Evolutionary conservation across 495 filamentous ascomycete species (phyloP).

Genomic region (Daldinia concentrica): DNA sequence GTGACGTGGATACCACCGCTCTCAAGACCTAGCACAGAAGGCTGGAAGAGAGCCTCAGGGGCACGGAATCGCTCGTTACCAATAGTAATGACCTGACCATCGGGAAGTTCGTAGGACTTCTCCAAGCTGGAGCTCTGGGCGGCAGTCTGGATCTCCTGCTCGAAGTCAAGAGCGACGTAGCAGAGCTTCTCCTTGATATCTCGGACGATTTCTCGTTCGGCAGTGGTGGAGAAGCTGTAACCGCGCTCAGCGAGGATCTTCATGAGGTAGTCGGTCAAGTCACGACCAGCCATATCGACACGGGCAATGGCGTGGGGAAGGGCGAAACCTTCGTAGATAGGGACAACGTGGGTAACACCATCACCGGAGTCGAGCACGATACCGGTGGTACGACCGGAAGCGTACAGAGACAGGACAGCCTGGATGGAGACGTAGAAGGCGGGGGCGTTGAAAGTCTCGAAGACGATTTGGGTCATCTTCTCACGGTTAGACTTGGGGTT

Average conservation of each 20-base stretch:
- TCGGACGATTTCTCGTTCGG: constrained; percentile 99
- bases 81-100: constrained; percentile 99
- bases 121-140: constrained; percentile 95
- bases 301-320: constrained; percentile 99
- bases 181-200: constrained; percentile 99
- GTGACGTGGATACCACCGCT: constrained; percentile 99
- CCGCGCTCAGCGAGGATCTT: constrained; percentile 99
- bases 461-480: constrained; percentile 99
- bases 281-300: constrained; percentile 99
- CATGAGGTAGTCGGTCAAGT: constrained; percentile 99
- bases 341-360: constrained; percentile 99
- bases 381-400: constrained; percentile 99
- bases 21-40: constrained; percentile 96
- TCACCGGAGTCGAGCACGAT: constrained; percentile 99
- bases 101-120: constrained; percentile 99
- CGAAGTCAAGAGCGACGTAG: constrained; percentile 99
- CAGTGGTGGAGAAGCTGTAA: constrained; percentile 99
- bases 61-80: constrained; percentile 99
- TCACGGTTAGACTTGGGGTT: constrained; percentile 99
- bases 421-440: constrained; percentile 99
- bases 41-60: constrained; percentile 99
- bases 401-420: constrained; percentile 98
- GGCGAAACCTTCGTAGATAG: constrained; percentile 99
- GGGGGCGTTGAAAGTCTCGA: constrained; percentile 99
- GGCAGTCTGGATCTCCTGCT: constrained; percentile 99